Percentiles rank a stretch among this genome's conserved stretches.
These are phyloP conservation scores for Aspergillus chevalieri DNA, from an alignment of 2,329 filamentous ascomycete species.

Conservation along the genomic window DNA sequence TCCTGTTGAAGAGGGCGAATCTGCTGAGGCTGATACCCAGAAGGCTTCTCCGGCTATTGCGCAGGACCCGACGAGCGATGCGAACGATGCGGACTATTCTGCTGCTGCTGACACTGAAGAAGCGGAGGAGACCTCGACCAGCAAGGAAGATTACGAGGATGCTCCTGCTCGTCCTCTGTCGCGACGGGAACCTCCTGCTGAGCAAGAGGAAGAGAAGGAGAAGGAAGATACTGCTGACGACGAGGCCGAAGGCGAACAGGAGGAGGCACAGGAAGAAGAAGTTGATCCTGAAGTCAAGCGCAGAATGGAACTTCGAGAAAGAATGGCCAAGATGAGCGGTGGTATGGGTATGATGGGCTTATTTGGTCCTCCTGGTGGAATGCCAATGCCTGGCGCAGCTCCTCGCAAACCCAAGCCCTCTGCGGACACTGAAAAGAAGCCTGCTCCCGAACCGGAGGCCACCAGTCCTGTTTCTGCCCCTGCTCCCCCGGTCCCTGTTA, in stretches of 20 bases:
- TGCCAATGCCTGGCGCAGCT: slow-evolving; percentile 47
- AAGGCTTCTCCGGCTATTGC: slow-evolving; percentile 35
- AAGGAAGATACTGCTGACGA: slow-evolving; percentile 42
- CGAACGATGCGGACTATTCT: slow-evolving; percentile 61
- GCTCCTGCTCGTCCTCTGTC: slow-evolving; percentile 21
- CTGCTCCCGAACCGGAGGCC: slow-evolving; percentile 25
- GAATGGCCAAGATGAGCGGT: slow-evolving; percentile 98
- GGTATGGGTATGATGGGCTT: slow-evolving; percentile 96
- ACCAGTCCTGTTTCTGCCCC: slow-evolving; percentile 20
- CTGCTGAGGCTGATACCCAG: slow-evolving; percentile 19
- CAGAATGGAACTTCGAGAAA: slow-evolving; percentile 79
- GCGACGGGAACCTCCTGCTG: slow-evolving; percentile 13
- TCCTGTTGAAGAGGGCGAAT: slow-evolving; percentile 23
- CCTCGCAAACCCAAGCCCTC: slow-evolving; percentile 47
- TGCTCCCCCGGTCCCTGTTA: slow-evolving; percentile 48
- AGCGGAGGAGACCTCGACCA: slow-evolving; percentile 56
- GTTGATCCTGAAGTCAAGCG: slow-evolving; percentile 80
- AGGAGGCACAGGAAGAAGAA: slow-evolving; percentile 75
- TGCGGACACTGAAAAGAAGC: slow-evolving; percentile 27
- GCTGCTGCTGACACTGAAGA: slow-evolving; percentile 60
- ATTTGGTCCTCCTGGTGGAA: slow-evolving; percentile 66
- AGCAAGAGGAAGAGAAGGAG: slow-evolving; percentile 40
- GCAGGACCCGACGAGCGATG: slow-evolving; percentile 54
- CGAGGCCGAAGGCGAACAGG: slow-evolving; percentile 54
- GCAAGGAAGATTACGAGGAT: slow-evolving; percentile 70